Evolutionary conservation across 2,329 filamentous ascomycete genomes (phyloP), one percentile per base, ranked within the genome.

Genomic region (Penicillium decumbens): DNA sequence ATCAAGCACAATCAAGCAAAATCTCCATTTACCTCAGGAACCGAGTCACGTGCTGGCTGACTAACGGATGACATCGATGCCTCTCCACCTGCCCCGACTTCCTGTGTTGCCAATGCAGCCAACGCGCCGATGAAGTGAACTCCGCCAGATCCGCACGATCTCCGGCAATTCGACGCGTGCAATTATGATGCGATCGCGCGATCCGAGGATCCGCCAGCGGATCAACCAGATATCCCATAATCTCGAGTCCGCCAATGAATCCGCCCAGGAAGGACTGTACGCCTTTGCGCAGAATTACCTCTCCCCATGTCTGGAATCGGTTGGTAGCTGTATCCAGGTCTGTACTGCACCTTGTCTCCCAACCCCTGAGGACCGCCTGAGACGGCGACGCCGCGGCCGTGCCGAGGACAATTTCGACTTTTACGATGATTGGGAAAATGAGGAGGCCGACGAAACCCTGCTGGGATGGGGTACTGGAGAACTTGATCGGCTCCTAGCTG

Each of bases 321-420:
- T 95, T 41, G 78, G 76, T 47, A 76, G 77, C 47, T 85, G 85
- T 57, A 61, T 95, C 55, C 81, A 87, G 51, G 69, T 74, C 41
- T 85, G 85, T 66, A 90, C 89, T 59, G 83, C 85, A 39, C 77
- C 82, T 10, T 81, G 89, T 55, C 65, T 75, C 30, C 86, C 88
- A 46, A 83, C 82, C 63, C 81, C 82, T 47, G 87, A 91, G 59
- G 88, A 92, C 65, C 83, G 87, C 50, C 75, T 83, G 42, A 83
- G 88, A 27, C 82, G 88, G 49, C 77, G 85, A 53, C 83, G 89
- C 61, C 80, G 86, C 30, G 72, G 71, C 15, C 72, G 77, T 44
- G 87, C 90, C 25, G 91, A 96, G 71, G 82, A 87, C 62, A 91
- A 82, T 63, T 97, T 97, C 67, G 92, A 96, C 69, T 97, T 97